A percentile compares a stretch with the other conserved stretches of the same genome.
Conservation (phyloP, 2,329 filamentous ascomycete genomes). For the Aureobasidium sp. region DNA sequence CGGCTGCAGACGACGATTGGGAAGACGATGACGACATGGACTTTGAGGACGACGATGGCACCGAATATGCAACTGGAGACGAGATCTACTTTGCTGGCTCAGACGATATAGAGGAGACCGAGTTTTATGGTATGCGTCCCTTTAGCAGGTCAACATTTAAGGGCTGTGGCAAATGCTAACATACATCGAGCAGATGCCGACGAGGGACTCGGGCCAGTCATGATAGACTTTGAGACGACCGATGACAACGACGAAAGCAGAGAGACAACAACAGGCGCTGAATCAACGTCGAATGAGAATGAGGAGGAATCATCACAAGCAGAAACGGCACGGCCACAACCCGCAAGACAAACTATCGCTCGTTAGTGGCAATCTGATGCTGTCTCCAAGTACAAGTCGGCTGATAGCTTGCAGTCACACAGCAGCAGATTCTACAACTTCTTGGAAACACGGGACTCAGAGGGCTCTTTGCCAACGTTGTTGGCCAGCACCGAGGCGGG, state of each 20-base stretch:
- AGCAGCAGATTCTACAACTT: slow-evolving; percentile 47
- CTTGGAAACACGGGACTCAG: slow-evolving; percentile 48
- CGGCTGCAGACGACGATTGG: slow-evolving; percentile 22
- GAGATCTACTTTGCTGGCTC: slow-evolving; percentile 30
- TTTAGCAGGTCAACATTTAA: slow-evolving; percentile 27
- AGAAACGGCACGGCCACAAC: slow-evolving; percentile 22
- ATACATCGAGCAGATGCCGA: slow-evolving; percentile 30
- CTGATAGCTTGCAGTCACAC: slow-evolving; percentile 34
- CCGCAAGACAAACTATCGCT: slow-evolving; percentile 24
- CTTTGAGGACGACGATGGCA: slow-evolving; percentile 39
- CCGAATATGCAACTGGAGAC: slow-evolving; percentile 24
- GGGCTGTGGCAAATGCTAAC: slow-evolving; percentile 20
- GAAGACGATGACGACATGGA: slow-evolving; percentile 44
- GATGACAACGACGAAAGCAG: slow-evolving; percentile 30
- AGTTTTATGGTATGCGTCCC: slow-evolving; percentile 29
- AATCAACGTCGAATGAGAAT: slow-evolving; percentile 20
- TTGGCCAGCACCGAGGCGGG: slow-evolving; percentile 23
- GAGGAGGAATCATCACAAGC: slow-evolving; percentile 31
- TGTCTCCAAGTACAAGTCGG: slow-evolving; percentile 9
- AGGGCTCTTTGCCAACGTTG: slow-evolving; percentile 40
- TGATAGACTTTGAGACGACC: slow-evolving; percentile 35
- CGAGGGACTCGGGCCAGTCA: slow-evolving; percentile 33
- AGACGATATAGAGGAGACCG: slow-evolving; percentile 28
- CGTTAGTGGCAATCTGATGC: slow-evolving; percentile 22
- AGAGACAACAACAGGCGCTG: slow-evolving; percentile 20